These are phyloP conservation scores for Brassica hybrid DNA, from an alignment of 441 rosid genomes.

Conservation along the genomic window DNA sequence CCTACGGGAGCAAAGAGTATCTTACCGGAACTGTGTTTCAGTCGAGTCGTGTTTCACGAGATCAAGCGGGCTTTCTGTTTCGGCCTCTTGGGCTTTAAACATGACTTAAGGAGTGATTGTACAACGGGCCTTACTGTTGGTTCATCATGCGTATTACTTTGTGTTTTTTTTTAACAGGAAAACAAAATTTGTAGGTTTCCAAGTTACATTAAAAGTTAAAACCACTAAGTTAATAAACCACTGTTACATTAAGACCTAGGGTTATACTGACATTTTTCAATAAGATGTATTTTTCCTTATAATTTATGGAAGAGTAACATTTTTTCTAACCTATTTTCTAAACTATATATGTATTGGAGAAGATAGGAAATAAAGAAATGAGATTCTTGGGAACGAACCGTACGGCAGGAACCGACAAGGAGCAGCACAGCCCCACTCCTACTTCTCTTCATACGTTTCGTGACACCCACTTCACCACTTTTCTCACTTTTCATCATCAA, in stretches of 20 bases:
- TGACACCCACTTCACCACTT: conserved; percentile 44
- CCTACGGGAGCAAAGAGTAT: too few relatives aligned
- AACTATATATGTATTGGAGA: background rate
- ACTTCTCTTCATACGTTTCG: conserved; percentile 36
- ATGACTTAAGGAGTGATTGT: background rate
- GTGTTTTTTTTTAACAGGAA: background rate
- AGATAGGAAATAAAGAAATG: background rate
- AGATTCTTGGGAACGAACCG: conserved; percentile 19
- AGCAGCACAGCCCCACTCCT: conserved; percentile 39
- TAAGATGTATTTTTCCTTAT: background rate
- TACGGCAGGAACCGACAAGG: conserved; percentile 33
- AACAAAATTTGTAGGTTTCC: background rate
- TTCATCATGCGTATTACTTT: too few relatives aligned
- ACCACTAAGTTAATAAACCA: too few relatives aligned
- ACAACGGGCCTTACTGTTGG: conserved; percentile 8
- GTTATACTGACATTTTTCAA: background rate
- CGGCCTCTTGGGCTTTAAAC: background rate
- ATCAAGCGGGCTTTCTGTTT: background rate
- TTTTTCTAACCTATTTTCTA: background rate
- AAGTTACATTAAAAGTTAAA: background rate
- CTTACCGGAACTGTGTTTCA: background rate
- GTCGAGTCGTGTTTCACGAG: background rate
- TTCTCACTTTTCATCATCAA: background rate
- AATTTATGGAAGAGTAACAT: background rate
- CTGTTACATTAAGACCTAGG: background rate